Evolutionary conservation across 495 filamentous ascomycete species (phyloP), one percentile per base, ranked within the genome.

Genomic region (Tuber melanosporum): DNA sequence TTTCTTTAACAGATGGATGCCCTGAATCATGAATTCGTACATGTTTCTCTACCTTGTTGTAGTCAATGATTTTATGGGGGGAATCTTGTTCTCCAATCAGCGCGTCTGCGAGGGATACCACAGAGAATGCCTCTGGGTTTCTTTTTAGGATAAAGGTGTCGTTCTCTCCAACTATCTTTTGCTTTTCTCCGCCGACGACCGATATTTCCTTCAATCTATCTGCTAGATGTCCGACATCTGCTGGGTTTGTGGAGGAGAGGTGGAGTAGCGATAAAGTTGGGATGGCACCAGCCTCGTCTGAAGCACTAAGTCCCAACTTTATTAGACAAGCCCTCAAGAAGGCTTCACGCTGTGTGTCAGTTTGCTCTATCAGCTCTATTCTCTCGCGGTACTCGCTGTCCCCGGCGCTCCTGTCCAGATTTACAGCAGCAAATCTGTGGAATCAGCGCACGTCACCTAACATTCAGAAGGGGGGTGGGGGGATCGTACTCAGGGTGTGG

Each of bases 401-500:
- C 0, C 91, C 86, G 8, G 88, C 87, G 32, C 88, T 85, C 20
- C 86, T 88, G 75, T 91, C 87, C 5, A 98, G 89, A 80, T 97
- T 97, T 52, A 86, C 88, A 12, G 91, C 90, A 5, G 94, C 92
- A 84, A 99, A 99, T 82, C 94, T 97, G 80, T 32, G 32, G 32
- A 52, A 26, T 62, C 12, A 62, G 5, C 72, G 42, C 46, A 70
- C 70, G 74, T 74, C 39, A 80, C 79, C 74, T 69, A 83, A 73
- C 52, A 78, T 44, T 43, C 70, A 52, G 69, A 43, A 72, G 4
- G 42, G 42, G 46, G 43, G 14, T 22, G 52, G 19, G 45, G 42
- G 62, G 41, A 26, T 88, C 91, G 85, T 86, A 97, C 93, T 99
- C 96, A 71, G 95, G 95, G 87, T 99, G 96, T 66, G 95, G 92